Base-by-base conservation (phyloP, 176 grass and related monocot genomes). In the Saccharum officinarum region DNA sequence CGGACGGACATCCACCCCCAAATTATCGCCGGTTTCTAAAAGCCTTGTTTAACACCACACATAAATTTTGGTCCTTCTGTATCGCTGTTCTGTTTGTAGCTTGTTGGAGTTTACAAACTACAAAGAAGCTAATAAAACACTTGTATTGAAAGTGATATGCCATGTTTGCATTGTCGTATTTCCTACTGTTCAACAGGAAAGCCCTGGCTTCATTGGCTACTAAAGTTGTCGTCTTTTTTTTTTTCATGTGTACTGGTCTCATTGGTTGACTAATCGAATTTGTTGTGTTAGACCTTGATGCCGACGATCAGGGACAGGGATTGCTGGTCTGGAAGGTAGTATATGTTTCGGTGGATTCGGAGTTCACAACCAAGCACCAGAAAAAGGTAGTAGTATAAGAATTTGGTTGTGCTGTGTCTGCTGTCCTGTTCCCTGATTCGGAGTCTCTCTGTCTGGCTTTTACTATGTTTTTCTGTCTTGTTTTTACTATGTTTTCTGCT, bases 101-200 rank as follows among this genome's bases (percentile, higher is more conserved):
- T 69, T 69, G 75, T 45, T 42, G 81, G 66, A 61, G 39, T 76
- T 84, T 46, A 80, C 75, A 69, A 83, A 80, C 39, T 13, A 47
- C 67, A 47, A 57, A 38, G 55, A 37, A 50, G 72, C 79, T 75
- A 86, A 90, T 86, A 87, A 91, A 83, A 13, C 41, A 22, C 60
- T 83, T 76, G 5, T 16, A 49, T 73, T 67, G 20, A 46, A 60
- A 65, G 15, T 8, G 83, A 86, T 54, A 10, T 69, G n/a, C 47
- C 28, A 66, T 31, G 14, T 18, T 39, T 37, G 67, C 9, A 59
- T 13, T 49, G 28, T 52, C 72, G 11, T 36, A 28, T 71, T 63
- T 25, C 10, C 46, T 67, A 15, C 57, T 73, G 1, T 77, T 41
- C 0, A 15, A 20, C 26, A n/a, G 55, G 10, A 42, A 61, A n/a